Evolutionary conservation across 306 rosid species (phyloP).

Genomic region (Ormosia emarginata): DNA sequence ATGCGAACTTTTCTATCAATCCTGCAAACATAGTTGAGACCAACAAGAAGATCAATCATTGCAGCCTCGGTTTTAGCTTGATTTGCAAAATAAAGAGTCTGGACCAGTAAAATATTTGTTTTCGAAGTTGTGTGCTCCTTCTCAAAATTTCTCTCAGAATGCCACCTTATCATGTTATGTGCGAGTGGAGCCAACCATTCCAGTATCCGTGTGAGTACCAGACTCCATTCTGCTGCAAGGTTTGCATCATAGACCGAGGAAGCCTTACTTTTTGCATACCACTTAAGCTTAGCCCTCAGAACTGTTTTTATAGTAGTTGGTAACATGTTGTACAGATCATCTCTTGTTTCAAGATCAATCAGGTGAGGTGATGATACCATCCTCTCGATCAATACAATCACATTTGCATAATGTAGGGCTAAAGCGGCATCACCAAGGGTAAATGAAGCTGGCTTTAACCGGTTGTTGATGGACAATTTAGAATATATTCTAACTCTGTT

Average conservation of each 20-base stretch:
- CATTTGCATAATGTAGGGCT: constrained; percentile 76
- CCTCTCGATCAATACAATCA: constrained; percentile 61
- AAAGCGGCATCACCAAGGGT: constrained; percentile 75
- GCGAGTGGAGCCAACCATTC: constrained; percentile 90
- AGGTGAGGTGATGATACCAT: constrained; percentile 57
- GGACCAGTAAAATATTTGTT: constrained; percentile 57
- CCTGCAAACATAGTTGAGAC: constrained; percentile 65
- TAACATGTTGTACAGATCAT: constrained; percentile 70
- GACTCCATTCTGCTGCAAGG: constrained; percentile 54
- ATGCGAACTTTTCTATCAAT: constrained; percentile 25
- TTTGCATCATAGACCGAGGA: constrained; percentile 40
- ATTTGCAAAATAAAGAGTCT: constrained; percentile 75
- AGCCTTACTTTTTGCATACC: constrained; percentile 23
- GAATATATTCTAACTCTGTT: constrained; percentile 46
- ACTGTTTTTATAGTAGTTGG: constrained; percentile 49
- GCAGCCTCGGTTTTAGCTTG: constrained; percentile 77
- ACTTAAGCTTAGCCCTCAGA: constrained; percentile 61
- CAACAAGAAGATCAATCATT: constrained; percentile 74
- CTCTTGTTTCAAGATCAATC: constrained; percentile 56
- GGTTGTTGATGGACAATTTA: constrained; percentile 43
- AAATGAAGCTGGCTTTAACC: constrained; percentile 38
- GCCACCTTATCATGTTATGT: constrained; percentile 71
- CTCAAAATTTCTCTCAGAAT: constrained; percentile 74
- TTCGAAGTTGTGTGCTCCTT: constrained; percentile 43
- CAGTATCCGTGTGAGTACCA: constrained; percentile 37